Base-by-base conservation (phyloP, 768 basidiomycete species). In the Leucogyrophana mollusca region DNA sequence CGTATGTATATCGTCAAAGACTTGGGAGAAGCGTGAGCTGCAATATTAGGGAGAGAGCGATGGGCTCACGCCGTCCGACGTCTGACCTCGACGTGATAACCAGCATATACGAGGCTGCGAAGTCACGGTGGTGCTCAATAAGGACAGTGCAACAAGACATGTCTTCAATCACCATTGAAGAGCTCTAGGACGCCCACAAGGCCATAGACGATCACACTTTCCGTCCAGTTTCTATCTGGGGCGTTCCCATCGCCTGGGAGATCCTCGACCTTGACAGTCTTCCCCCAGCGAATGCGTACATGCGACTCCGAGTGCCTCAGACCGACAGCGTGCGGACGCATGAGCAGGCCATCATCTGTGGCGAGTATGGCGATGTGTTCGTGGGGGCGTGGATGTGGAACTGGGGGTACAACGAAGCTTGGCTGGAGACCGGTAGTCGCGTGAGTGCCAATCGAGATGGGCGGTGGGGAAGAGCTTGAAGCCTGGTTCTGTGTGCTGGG, bases 321-420 rank as follows among this genome's bases (percentile, higher is more conserved):
- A 20, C 53, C 70, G 25, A 66, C 55, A 17, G 70, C 50, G 56
- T 80, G 77, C 17, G 84, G 86, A 35, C 82, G 74, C 43, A 92
- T 69, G 40, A 88, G 57, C n/a, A 93, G 73, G 4, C 87, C 89
- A 7, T 78, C 72, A 14, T 70, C 64, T 1, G 84, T 77, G 3
- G 73, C 74, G 33, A 83, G 58, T 24, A 91, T 51, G n/a, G 77
- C 77, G 34, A 93, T 78, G 50, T 81, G 73, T 37, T 83, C 79
- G 58, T 90, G 69, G 6, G 89, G 86, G 54, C 76, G 78, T 21
- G 87, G 87, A 60, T 90, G 86, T n/a, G 84, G 84, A 11, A 85
- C 65, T 3, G 88, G 76, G 8, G 88, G 84, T 16, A 87, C 69
- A 47, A 77, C 63, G 49, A 80, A 74, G 64, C 77, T 83, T 2